These are phyloP conservation scores for Endotrypanum monterogeii DNA, from an alignment of 208 protist species.

Conservation along the genomic window DNA sequence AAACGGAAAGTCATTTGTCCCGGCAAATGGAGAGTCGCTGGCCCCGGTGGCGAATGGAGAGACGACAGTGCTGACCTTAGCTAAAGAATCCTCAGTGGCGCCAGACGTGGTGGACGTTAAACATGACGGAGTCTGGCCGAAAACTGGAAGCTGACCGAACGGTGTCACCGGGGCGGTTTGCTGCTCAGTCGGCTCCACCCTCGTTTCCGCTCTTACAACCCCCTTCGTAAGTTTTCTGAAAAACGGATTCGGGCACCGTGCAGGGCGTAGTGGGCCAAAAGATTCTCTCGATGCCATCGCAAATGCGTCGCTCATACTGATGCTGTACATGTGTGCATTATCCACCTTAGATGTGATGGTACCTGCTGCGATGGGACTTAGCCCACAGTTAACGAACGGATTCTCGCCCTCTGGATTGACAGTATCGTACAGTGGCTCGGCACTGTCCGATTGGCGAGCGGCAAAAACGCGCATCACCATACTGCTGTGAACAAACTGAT, in stretches of 20 bases:
- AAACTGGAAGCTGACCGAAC: slow-evolving; percentile 82
- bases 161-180: slow-evolving; percentile 63
- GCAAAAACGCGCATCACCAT: slow-evolving; percentile 91
- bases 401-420: slow-evolving; percentile 53
- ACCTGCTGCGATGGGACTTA: background rate
- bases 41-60: slow-evolving; percentile 50
- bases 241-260: slow-evolving; percentile 54
- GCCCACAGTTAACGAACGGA: slow-evolving; percentile 31
- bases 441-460: slow-evolving; percentile 43
- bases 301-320: slow-evolving; percentile 51
- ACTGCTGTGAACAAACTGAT: slow-evolving; percentile 84
- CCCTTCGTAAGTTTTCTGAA: slow-evolving; percentile 16
- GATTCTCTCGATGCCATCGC: slow-evolving; percentile 45
- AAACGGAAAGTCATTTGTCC: slow-evolving; percentile 43
- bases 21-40: slow-evolving; percentile 34
- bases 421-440: slow-evolving; percentile 49
- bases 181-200: slow-evolving; percentile 25
- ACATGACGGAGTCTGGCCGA: slow-evolving; percentile 48
- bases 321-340: slow-evolving; percentile 11
- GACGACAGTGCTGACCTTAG: slow-evolving; percentile 24
- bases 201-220: slow-evolving; percentile 14
- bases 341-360: background rate
- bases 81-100: background rate
- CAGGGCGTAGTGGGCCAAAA: slow-evolving; percentile 50
- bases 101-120: slow-evolving; percentile 12